Percentiles rank a stretch among this genome's conserved stretches.
Conservation (phyloP, 176 grass and related monocot species). For the Bromus sterilis region DNA sequence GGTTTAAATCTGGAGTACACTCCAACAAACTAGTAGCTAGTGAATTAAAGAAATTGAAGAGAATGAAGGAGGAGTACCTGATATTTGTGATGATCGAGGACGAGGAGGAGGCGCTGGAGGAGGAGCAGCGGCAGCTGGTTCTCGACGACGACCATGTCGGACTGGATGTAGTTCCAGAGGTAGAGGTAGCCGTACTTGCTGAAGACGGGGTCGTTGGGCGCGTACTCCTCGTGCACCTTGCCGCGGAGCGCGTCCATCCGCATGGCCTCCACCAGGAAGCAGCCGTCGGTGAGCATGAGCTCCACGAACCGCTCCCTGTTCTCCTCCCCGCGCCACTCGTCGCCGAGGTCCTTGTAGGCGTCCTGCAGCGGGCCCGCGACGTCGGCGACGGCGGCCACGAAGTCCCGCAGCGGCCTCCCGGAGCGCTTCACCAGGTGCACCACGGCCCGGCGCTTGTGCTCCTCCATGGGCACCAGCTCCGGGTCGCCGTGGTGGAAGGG, state of each 20-base stretch:
- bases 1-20: neutral
- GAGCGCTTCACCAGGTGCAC: conserved; percentile 23
- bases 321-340: neutral
- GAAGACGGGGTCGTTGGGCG: conserved; percentile 37
- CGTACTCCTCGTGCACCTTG: neutral
- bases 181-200: conserved; percentile 27
- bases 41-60: no score
- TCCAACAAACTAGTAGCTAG: no score
- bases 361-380: conserved; percentile 8
- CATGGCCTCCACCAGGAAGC: conserved; percentile 49
- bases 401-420: neutral
- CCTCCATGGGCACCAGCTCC: conserved; percentile 35
- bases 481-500: conserved; percentile 38
- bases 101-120: neutral
- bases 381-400: conserved; percentile 8
- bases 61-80: neutral
- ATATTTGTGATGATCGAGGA: neutral
- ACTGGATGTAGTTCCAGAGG: neutral
- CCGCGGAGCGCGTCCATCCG: neutral
- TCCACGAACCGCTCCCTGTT: conserved; percentile 11
- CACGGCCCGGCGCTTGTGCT: conserved; percentile 40
- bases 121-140: conserved; percentile 38
- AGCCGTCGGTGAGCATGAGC: conserved; percentile 40
- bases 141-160: conserved; percentile 39
- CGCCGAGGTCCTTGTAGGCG: conserved; percentile 12